Evolutionary conservation across 2,329 filamentous ascomycete species (phyloP).

Genomic region (Clarireedia sp.): DNA sequence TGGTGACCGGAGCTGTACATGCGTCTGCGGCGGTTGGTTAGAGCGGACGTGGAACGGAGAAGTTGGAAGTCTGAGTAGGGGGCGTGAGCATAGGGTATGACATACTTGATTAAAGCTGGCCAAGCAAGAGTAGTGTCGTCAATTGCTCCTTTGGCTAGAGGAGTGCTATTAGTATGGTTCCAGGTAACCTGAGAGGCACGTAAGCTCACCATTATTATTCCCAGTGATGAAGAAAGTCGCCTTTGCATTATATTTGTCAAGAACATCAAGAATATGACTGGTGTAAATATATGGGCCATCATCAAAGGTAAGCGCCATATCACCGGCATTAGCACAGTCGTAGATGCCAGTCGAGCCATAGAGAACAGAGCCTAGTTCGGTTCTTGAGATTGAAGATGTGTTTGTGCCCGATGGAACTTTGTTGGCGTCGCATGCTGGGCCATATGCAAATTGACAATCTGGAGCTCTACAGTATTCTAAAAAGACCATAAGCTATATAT

Average conservation of each 20-base stretch:
- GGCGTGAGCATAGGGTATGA: background rate
- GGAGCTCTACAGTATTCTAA: conserved; percentile 18
- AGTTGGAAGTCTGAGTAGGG: background rate
- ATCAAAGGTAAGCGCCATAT: conserved; percentile 59
- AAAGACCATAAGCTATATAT: background rate
- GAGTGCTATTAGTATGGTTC: background rate
- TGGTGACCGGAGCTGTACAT: conserved; percentile 44
- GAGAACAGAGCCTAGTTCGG: conserved; percentile 43
- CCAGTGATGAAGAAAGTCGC: conserved; percentile 51
- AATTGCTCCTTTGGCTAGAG: conserved; percentile 42
- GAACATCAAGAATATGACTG: conserved; percentile 50
- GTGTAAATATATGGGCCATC: conserved; percentile 59
- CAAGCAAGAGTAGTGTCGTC: conserved; percentile 41
- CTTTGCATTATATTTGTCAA: conserved; percentile 51
- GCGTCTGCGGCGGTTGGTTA: conserved; percentile 16
- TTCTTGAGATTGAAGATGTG: conserved; percentile 40
- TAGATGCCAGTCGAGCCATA: conserved; percentile 53
- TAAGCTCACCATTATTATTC: conserved; percentile 28
- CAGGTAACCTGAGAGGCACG: background rate
- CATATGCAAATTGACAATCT: conserved; percentile 14
- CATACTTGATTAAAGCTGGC: conserved; percentile 23
- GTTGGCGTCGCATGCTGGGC: conserved; percentile 47
- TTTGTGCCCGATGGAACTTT: conserved; percentile 43
- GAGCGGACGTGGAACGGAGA: background rate
- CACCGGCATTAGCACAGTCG: conserved; percentile 46